Evolutionary conservation across 2,329 filamentous ascomycete genomes (phyloP), one percentile per base, ranked within the genome.

Genomic region (Colletotrichum godetiae): DNA sequence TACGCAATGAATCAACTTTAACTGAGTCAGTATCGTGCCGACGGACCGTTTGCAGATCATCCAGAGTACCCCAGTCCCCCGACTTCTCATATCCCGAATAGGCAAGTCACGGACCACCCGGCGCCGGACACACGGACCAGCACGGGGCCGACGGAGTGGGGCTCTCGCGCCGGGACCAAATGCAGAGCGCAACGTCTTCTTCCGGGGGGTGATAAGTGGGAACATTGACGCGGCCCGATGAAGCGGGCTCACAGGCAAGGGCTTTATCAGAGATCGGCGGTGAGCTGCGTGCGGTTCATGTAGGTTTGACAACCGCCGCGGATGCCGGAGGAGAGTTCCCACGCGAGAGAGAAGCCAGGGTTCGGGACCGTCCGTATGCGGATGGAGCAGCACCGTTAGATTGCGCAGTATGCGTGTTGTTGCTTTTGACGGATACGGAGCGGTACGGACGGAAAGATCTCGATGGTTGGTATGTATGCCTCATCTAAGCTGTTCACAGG

Each of bases 51-150:
- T 58, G 46, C 49, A 19, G 46, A 35, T 33, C 42, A 13, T 5
- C 46, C 27, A 19, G 0, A 5, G 11, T 35, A 3, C 5, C 42
- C 37, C 65, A 61, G 65, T 68, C 57, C 24, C 35, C 33, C 57
- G n/a, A 12, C 19, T 12, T 12, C 24, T 3, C 19, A 2, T 5
- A 31, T 63, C 66, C 66, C 46, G 15, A 68, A 56, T 68, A 68
- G 66, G 66, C 57, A 73, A 70, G 71, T 73, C 46, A 22, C 24
- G 67, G 69, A 56, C 35, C 67, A 19, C 33, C 53, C 53, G 27
- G 56, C 29, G 11, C 60, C 67, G 67, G 15, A 67, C 42, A 35
- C 52, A 62, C 65, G 68, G 64, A 49, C 56, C 33, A 56, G 10
- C 58, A 29, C 65, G 65, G 49, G 42, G 27, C 49, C 68, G 57